Percentiles rank a stretch among this genome's conserved stretches.
Evolutionary conservation across 495 filamentous ascomycete genomes (phyloP).

Genomic region (Aspergillus conjunctus): DNA sequence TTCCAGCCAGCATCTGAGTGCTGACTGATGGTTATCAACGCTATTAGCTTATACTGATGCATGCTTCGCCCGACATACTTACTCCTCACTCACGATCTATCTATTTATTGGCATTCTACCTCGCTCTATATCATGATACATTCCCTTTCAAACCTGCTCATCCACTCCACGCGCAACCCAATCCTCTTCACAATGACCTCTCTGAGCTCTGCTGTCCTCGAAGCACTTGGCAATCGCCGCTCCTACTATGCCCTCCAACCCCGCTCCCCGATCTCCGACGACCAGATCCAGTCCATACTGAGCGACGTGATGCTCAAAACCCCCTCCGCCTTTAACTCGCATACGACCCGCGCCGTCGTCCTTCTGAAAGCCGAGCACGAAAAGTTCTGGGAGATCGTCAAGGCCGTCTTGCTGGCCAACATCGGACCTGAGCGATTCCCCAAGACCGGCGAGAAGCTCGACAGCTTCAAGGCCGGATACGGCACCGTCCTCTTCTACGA

Average conservation of each 20-base stretch:
- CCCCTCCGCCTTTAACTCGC: constrained; percentile 42
- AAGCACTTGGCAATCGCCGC: constrained; percentile 1
- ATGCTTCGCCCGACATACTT: too few species aligned
- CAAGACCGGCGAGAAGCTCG: constrained; percentile 26
- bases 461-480: constrained; percentile 34
- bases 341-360: constrained; percentile 37
- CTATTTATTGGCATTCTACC: too few species aligned
- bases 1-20: too few species aligned
- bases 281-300: constrained; percentile 23
- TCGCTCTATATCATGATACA: too few species aligned
- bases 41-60: too few species aligned
- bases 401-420: constrained; percentile 27
- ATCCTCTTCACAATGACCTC: neutral
- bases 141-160: too few species aligned
- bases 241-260: constrained; percentile 7
- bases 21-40: too few species aligned
- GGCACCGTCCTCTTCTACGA: constrained; percentile 45
- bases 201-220: constrained; percentile 3
- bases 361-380: constrained; percentile 39
- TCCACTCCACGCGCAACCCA: too few species aligned
- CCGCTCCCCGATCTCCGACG: constrained; percentile 8
- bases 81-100: too few species aligned
- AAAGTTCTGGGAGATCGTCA: constrained; percentile 41
- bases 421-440: constrained; percentile 19
- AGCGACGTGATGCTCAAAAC: constrained; percentile 27